phyloP scores from a whole-genome alignment of 768 basidiomycete species.

The Daedalea quercina region DNA sequence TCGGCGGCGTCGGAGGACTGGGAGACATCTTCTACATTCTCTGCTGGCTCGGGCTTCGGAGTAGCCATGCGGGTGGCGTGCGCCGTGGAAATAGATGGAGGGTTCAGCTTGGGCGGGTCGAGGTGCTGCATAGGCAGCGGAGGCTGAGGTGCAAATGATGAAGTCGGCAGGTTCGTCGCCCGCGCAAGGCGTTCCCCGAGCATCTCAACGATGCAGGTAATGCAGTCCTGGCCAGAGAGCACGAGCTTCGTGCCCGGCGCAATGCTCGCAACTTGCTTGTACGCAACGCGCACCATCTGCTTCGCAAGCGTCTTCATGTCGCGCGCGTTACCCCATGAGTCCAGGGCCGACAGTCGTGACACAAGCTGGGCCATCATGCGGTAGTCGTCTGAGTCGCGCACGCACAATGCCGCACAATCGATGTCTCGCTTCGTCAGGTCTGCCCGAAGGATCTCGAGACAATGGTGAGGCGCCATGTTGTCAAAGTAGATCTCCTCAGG shows the following conservation, averaged over 20 bases:
- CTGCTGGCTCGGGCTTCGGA: not conserved
- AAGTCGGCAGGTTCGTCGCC: not conserved
- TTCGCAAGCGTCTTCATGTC: conserved; percentile 52
- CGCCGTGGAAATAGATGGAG: not conserved
- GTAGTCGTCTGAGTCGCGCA: conserved; percentile 34
- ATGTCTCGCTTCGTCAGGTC: conserved; percentile 36
- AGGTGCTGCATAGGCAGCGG: not conserved
- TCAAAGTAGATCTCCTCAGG: conserved; percentile 50
- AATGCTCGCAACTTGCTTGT: conserved; percentile 5
- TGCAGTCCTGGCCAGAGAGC: conserved; percentile 23
- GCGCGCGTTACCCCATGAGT: conserved; percentile 66
- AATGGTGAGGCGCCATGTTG: conserved; percentile 43
- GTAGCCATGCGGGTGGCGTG: not conserved
- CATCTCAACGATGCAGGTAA: conserved; percentile 21
- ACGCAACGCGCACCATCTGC: conserved; percentile 38
- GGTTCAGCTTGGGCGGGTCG: not conserved
- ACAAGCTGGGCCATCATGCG: conserved; percentile 33
- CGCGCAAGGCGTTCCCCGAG: conserved; percentile 7
- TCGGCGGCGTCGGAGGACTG: not conserved
- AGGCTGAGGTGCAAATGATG: not conserved
- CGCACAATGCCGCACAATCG: no score
- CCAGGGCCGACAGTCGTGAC: conserved; percentile 34
- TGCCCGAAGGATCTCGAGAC: conserved; percentile 41
- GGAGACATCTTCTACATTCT: no score
- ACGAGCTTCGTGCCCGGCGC: conserved; percentile 10